phyloP scores from a whole-genome alignment of 306 rosid genomes.

The Prunus davidiana region DNA sequence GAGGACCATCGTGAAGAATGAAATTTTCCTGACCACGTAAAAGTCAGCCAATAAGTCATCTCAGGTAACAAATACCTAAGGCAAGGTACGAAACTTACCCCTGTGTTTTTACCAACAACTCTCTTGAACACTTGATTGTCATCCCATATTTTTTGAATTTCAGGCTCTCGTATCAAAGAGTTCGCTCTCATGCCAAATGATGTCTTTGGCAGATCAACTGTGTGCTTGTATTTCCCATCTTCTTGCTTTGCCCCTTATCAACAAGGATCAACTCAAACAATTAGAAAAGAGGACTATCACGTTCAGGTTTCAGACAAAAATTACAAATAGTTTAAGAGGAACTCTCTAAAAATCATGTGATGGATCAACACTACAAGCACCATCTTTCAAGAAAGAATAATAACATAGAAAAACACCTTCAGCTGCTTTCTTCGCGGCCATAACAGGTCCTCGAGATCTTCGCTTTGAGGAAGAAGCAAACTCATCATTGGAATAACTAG shows the following conservation, averaged over 20 bases:
- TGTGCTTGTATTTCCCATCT: conserved; percentile 94
- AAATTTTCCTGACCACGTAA: conserved; percentile 59
- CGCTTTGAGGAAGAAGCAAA: conserved; percentile 61
- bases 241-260: conserved; percentile 68
- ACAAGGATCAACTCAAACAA: conserved; percentile 28
- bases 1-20: conserved; percentile 97
- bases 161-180: conserved; percentile 79
- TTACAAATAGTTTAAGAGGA: neutral
- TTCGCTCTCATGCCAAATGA: conserved; percentile 92
- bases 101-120: conserved; percentile 67
- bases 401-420: conserved; percentile 48
- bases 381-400: conserved; percentile 4
- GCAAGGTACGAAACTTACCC: conserved; percentile 51
- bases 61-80: conserved; percentile 13
- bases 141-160: conserved; percentile 92
- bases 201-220: conserved; percentile 95
- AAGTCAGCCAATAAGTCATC: conserved; percentile 27
- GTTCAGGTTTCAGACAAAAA: neutral
- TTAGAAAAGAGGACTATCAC: conserved; percentile 7
- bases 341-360: neutral
- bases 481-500: conserved; percentile 44
- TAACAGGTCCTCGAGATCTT: conserved; percentile 84
- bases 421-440: conserved; percentile 82
- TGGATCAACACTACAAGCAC: neutral
- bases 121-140: conserved; percentile 75